These are phyloP conservation scores for Fusarium sp. DNA, from an alignment of 2,329 filamentous ascomycete genomes.

Conservation along the genomic window DNA sequence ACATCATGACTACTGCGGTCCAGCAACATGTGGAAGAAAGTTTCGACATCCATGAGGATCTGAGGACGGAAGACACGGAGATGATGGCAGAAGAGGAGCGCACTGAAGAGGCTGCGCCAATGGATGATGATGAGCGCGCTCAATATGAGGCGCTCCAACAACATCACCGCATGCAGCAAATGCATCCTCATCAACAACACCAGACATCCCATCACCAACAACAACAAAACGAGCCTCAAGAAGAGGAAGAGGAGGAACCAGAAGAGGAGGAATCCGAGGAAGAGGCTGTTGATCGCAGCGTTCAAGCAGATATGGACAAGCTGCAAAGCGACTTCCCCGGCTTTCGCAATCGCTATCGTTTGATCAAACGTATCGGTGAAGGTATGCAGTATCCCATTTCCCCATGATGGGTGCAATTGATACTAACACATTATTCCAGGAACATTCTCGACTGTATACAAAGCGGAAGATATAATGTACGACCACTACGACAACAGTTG, in stretches of 20 bases:
- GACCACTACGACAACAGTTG: constrained; percentile 86
- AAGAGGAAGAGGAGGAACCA: constrained; percentile 55
- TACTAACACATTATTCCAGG: constrained; percentile 64
- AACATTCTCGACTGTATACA: constrained; percentile 99
- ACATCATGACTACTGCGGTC: constrained; percentile 40
- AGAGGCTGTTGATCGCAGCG: constrained; percentile 73
- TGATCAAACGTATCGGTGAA: constrained; percentile 98
- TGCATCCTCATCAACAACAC: constrained; percentile 31
- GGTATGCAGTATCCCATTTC: constrained; percentile 62
- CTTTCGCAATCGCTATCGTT: constrained; percentile 83
- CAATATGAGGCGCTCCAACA: constrained; percentile 40
- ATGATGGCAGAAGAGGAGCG: constrained; percentile 60
- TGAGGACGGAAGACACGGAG: constrained; percentile 62
- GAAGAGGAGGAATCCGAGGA: constrained; percentile 65
- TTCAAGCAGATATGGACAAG: constrained; percentile 87
- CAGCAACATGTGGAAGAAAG: constrained; percentile 51
- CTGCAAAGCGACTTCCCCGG: constrained; percentile 85
- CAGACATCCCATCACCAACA: constrained; percentile 25
- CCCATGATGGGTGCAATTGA: neutral
- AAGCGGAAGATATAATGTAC: constrained; percentile 92
- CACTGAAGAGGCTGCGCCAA: constrained; percentile 42
- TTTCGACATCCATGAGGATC: constrained; percentile 64
- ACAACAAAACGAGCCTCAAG: constrained; percentile 40
- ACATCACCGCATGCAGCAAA: constrained; percentile 31
- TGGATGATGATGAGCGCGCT: constrained; percentile 42